phyloP scores from a whole-genome alignment of 768 basidiomycete species.

The Leucocoprinus sp. region DNA sequence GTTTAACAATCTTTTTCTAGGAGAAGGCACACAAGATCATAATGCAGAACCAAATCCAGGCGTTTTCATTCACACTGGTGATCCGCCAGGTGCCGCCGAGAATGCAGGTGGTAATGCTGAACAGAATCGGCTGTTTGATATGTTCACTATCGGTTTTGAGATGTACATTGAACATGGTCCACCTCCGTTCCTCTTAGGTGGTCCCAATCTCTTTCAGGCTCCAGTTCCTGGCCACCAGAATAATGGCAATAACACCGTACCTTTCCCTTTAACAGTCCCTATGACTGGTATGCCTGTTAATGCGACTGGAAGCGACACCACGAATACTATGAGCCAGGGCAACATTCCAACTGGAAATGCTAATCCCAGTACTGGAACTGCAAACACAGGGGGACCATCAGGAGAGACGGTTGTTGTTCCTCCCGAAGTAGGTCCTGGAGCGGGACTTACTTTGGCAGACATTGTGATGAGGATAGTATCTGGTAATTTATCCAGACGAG shows the following conservation, averaged over 20 bases:
- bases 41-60: background rate
- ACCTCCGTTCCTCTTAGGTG: slow-evolving; percentile 1
- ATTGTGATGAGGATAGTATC: slow-evolving; percentile 2
- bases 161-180: slow-evolving; percentile 23
- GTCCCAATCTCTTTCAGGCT: background rate
- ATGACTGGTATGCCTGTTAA: background rate
- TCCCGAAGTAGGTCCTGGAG: background rate
- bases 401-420: background rate
- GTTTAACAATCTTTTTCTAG: background rate
- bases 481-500: too few species aligned
- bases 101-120: background rate
- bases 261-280: too few species aligned
- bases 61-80: background rate
- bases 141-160: slow-evolving; percentile 33
- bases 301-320: background rate
- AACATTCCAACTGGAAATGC: background rate
- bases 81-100: background rate
- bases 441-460: background rate
- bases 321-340: background rate
- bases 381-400: background rate
- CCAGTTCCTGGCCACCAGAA: background rate
- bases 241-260: background rate
- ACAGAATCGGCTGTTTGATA: slow-evolving; percentile 8
- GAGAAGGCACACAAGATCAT: background rate
- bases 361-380: background rate